Evolutionary conservation across 2,329 filamentous ascomycete genomes (phyloP).

Genomic region (Fusarium gaditjirri): DNA sequence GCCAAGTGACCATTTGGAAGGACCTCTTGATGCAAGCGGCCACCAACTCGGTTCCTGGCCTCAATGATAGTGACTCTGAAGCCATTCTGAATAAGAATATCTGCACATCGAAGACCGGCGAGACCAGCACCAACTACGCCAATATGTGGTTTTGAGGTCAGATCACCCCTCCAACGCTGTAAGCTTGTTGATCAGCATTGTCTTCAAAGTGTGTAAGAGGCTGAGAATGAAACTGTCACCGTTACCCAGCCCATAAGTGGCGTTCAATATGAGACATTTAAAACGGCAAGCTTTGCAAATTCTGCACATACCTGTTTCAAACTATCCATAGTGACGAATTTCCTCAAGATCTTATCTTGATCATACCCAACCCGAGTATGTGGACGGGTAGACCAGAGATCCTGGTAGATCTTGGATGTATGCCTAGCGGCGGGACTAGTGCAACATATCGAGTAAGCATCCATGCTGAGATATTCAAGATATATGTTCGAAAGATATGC

Average conservation of each 20-base stretch:
- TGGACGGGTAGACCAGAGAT: constrained; percentile 56
- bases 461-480: constrained; percentile 51
- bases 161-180: constrained; percentile 35
- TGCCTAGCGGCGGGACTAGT: constrained; percentile 56
- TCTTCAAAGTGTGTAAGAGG: constrained; percentile 32
- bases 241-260: not conserved
- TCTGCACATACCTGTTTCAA: constrained; percentile 50
- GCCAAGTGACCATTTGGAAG: constrained; percentile 61
- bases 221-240: not conserved
- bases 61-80: constrained; percentile 77
- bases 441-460: constrained; percentile 63
- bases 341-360: constrained; percentile 46
- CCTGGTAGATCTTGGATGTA: constrained; percentile 61
- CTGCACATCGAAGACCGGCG: constrained; percentile 76
- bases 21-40: constrained; percentile 66
- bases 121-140: constrained; percentile 78
- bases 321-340: constrained; percentile 46
- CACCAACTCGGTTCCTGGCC: constrained; percentile 73
- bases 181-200: constrained; percentile 35
- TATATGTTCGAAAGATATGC: constrained; percentile 8
- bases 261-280: not conserved
- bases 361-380: constrained; percentile 50
- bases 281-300: not conserved
- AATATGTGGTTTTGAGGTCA: constrained; percentile 60
- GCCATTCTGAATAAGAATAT: constrained; percentile 71